Evolutionary conservation across 1,284 basidiomycete genomes (phyloP), one percentile per base, ranked within the genome.

Genomic region (Sparassis latifolia): DNA sequence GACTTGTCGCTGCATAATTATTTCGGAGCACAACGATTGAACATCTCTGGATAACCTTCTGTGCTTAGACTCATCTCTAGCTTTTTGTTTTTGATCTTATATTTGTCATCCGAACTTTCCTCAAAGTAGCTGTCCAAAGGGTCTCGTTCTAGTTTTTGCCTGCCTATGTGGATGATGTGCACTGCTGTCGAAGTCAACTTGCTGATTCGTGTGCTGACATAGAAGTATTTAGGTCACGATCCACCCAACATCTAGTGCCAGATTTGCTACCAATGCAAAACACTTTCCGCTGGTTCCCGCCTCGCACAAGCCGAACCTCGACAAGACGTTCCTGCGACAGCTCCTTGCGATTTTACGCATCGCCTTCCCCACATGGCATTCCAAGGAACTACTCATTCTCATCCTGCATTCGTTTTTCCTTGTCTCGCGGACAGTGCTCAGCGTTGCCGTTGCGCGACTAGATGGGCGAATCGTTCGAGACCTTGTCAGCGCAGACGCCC

Each of bases 391-490:
- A 0, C 74, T 86, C 41, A 76, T 97, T 37, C 76, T 98, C 12
- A 63, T 82, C 3, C 68, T 89, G 0, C 94, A 98, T 68, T 93
- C 92, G 0, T 82, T 79, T 57, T 97, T 98, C 71, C 79, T 98
- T 46, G 79, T 98, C 1, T 70, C 92, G 40, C 74, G 96, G 42
- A 97, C 96, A 0, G 79, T 92, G 2, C 75, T 97, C 35, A 92
- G 89, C 60, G 82, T 97, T 2, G 79, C 84, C 3, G 95, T 97
- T 0, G 96, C 95, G 0, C 79, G 82, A 44, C 75, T 99, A 7
- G 95, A 99, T 64, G 95, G 96, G 7, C 74, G 82, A 39, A 92
- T 98, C 58, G 95, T 97, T 5, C 72, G 92, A 50, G 89, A 96
- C 67, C 74, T 97, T 50, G 93, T 91, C 44, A 91, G 86, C 33